phyloP scores from a whole-genome alignment of 1,284 basidiomycete genomes.

The Cystobasidium pallidum region DNA sequence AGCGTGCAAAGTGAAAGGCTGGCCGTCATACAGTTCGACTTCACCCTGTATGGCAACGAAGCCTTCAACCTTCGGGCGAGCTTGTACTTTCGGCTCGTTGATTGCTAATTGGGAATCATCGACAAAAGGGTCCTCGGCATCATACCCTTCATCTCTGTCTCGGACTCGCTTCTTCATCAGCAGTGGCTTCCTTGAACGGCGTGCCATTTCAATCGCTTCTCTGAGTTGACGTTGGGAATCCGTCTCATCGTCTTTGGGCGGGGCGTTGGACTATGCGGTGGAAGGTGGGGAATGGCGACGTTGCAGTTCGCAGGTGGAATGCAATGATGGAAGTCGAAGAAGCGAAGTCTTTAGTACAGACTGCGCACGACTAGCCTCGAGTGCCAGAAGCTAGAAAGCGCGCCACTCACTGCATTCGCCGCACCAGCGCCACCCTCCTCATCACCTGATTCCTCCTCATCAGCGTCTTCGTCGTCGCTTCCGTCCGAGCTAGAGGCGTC shows the following conservation, averaged over 20 bases:
- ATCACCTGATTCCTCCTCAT: slow-evolving; percentile 14
- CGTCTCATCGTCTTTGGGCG: slow-evolving; percentile 18
- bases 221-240: slow-evolving; percentile 28
- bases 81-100: slow-evolving; percentile 86
- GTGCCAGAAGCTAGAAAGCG: too few relatives aligned
- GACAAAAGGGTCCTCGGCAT: slow-evolving; percentile 89
- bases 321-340: too few relatives aligned
- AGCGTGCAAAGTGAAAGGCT: neutral
- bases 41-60: slow-evolving; percentile 71
- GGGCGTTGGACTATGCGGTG: neutral
- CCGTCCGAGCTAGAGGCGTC: slow-evolving; percentile 33
- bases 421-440: slow-evolving; percentile 29
- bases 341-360: too few relatives aligned
- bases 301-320: neutral
- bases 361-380: too few relatives aligned
- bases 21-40: slow-evolving; percentile 50
- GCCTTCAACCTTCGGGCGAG: slow-evolving; percentile 90
- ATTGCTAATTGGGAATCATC: slow-evolving; percentile 92
- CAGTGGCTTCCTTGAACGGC: slow-evolving; percentile 8
- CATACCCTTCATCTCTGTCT: slow-evolving; percentile 65
- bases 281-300: neutral
- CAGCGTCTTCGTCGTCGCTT: slow-evolving; percentile 37
- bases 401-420: slow-evolving; percentile 16
- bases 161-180: slow-evolving; percentile 27
- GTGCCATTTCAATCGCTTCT: slow-evolving; percentile 32